These are phyloP conservation scores for Nasturtium officinale DNA, from an alignment of 345 rosid genomes.

Conservation along the genomic window DNA sequence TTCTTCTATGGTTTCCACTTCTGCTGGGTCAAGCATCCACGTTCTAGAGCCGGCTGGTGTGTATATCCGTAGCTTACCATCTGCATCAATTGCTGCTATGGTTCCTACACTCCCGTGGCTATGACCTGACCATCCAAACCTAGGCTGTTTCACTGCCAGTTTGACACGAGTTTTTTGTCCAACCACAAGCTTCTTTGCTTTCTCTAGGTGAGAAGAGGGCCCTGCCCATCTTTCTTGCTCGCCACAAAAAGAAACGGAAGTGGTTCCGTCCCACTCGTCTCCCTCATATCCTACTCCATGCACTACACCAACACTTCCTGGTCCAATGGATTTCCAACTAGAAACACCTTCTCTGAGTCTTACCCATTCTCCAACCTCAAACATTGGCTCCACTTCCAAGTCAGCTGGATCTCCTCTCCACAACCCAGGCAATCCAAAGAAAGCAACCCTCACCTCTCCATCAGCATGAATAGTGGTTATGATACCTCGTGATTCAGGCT, in stretches of 20 bases:
- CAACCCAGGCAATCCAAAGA: constrained; percentile 75
- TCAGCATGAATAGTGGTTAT: constrained; percentile 87
- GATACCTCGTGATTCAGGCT: constrained; percentile 72
- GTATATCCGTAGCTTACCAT: constrained; percentile 91
- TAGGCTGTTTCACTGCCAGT: constrained; percentile 80
- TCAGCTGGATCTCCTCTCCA: constrained; percentile 98
- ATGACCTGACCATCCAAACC: constrained; percentile 97
- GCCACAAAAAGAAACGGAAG: constrained; percentile 75
- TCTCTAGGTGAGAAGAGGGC: constrained; percentile 66
- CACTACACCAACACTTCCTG: constrained; percentile 82
- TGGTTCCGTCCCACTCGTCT: constrained; percentile 85
- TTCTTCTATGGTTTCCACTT: constrained; percentile 81
- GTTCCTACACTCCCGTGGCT: constrained; percentile 78
- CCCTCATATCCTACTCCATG: constrained; percentile 84
- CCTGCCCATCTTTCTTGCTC: constrained; percentile 98
- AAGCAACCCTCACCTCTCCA: constrained; percentile 88
- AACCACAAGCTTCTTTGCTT: constrained; percentile 55
- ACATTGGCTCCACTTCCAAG: constrained; percentile 69
- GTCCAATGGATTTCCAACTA: constrained; percentile 77
- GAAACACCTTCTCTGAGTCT: constrained; percentile 58
- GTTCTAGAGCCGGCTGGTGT: constrained; percentile 88
- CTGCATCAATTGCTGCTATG: constrained; percentile 86
- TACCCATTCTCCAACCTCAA: constrained; percentile 98
- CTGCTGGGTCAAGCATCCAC: constrained; percentile 97
- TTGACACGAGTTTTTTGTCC: constrained; percentile 86